phyloP scores from a whole-genome alignment of 352 stramenopile genomes.

The Globisporangium middletonii region DNA sequence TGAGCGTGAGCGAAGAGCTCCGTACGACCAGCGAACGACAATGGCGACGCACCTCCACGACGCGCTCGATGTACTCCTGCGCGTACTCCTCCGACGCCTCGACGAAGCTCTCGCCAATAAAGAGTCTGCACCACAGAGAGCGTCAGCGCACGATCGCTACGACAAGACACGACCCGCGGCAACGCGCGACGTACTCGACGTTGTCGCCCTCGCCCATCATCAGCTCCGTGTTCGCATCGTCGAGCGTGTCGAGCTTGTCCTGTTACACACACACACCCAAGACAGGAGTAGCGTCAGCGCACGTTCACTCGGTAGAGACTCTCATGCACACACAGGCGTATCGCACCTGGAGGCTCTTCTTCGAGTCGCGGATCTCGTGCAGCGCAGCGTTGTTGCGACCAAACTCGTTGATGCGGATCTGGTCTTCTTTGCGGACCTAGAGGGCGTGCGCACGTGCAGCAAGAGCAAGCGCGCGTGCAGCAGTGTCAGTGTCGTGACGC shows the following conservation, averaged over 20 bases:
- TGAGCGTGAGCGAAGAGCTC: not conserved
- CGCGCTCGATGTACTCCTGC: slow-evolving; percentile 91
- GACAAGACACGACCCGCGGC: not conserved
- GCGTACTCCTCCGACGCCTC: slow-evolving; percentile 91
- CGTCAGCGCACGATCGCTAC: not conserved
- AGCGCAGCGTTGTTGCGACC: slow-evolving; percentile 93
- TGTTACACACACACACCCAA: slow-evolving; percentile 15
- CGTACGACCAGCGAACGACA: not conserved
- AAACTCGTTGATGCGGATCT: slow-evolving; percentile 98
- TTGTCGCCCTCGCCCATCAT: slow-evolving; percentile 93
- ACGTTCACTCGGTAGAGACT: not conserved
- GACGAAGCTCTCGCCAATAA: slow-evolving; percentile 96
- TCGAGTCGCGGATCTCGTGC: slow-evolving; percentile 90
- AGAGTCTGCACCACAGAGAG: slow-evolving; percentile 42
- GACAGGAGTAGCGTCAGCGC: too few relatives aligned
- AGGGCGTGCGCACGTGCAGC: not conserved
- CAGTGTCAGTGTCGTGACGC: too few relatives aligned
- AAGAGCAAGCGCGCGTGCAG: not conserved
- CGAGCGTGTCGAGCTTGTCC: slow-evolving; percentile 94
- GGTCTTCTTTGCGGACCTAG: slow-evolving; percentile 94
- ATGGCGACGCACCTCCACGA: slow-evolving; percentile 58
- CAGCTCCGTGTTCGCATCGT: slow-evolving; percentile 96
- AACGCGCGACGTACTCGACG: slow-evolving; percentile 42
- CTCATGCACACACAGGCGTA: not conserved
- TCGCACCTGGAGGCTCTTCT: slow-evolving; percentile 84